A percentile compares a stretch with the other conserved stretches of the same genome.
phyloP scores from a whole-genome alignment of 805 yeast species.

The Candida ipomoeae region DNA sequence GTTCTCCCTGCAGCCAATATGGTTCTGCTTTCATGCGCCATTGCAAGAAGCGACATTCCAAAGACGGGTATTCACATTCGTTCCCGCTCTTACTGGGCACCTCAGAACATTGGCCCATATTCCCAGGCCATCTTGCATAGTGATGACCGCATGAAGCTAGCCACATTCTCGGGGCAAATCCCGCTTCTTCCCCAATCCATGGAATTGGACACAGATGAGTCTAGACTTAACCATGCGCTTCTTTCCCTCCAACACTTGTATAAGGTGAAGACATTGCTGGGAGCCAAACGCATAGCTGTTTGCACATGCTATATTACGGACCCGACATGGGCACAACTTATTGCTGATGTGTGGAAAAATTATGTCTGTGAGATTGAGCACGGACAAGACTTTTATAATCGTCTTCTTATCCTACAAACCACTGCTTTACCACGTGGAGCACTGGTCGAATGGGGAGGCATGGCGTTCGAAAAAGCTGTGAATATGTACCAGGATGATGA shows the following conservation, averaged over 20 bases:
- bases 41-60: constrained; percentile 22
- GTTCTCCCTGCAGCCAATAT: constrained; percentile 32
- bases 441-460: constrained; percentile 72
- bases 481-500: constrained; percentile 41
- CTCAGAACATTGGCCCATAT: constrained; percentile 96
- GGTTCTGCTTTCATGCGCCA: constrained; percentile 60
- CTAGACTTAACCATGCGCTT: constrained; percentile 31
- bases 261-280: constrained; percentile 55
- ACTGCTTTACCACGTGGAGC: constrained; percentile 60
- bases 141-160: constrained; percentile 37
- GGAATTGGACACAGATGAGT: constrained; percentile 34
- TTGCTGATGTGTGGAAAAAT: constrained; percentile 41
- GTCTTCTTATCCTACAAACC: constrained; percentile 52
- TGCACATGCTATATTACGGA: constrained; percentile 55
- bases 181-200: constrained; percentile 74
- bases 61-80: constrained; percentile 84
- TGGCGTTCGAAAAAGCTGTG: constrained; percentile 39
- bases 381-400: constrained; percentile 17
- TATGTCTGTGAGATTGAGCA: constrained; percentile 27
- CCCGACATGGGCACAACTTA: constrained; percentile 23
- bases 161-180: constrained; percentile 83
- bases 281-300: constrained; percentile 40
- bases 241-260: constrained; percentile 73
- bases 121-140: constrained; percentile 71
- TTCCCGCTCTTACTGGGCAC: constrained; percentile 96